Conservation (phyloP, 2,329 filamentous ascomycete species). For the Ascochyta fabae region DNA sequence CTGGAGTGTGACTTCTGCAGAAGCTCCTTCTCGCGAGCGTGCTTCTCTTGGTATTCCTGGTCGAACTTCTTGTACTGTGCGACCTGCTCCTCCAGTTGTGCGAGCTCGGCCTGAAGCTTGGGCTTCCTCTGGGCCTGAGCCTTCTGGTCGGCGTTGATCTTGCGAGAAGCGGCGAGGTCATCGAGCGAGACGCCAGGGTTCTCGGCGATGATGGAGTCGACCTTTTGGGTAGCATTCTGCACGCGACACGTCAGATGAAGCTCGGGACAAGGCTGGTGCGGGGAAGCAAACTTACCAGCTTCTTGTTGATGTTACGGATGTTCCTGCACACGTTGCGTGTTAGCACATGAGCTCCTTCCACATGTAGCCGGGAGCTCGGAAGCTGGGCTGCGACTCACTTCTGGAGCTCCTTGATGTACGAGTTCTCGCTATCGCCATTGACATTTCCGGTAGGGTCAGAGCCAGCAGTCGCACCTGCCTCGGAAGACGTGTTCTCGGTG, state of each 20-base stretch:
- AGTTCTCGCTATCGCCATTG: conserved; percentile 74
- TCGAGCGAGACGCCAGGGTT: conserved; percentile 75
- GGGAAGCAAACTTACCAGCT: conserved; percentile 71
- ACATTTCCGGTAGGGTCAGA: conserved; percentile 48
- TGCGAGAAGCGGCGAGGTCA: conserved; percentile 71
- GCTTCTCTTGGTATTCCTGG: conserved; percentile 70
- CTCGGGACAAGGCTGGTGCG: conserved; percentile 2
- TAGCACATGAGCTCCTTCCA: conserved; percentile 20
- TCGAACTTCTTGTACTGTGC: conserved; percentile 77
- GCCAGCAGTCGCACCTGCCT: conserved; percentile 34
- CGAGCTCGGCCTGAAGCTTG: conserved; percentile 69
- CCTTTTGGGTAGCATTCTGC: conserved; percentile 74
- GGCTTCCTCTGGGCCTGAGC: conserved; percentile 80
- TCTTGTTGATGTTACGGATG: conserved; percentile 92
- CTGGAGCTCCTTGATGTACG: conserved; percentile 85
- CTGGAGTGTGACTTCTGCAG: conserved; percentile 62
- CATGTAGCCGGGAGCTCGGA: conserved; percentile 2
- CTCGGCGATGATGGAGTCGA: conserved; percentile 71
- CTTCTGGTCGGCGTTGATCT: conserved; percentile 83
- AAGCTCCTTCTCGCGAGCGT: conserved; percentile 63
- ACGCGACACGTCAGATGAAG: conserved; percentile 28
- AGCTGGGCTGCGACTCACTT: conserved; percentile 68
- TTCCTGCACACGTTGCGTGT: conserved; percentile 61
- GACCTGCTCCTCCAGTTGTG: conserved; percentile 76
- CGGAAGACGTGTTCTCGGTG: conserved; percentile 44